Percentiles rank a stretch among this genome's conserved stretches.
phyloP scores from a whole-genome alignment of 2,329 filamentous ascomycete genomes.

The Aspergillus caelatus region DNA sequence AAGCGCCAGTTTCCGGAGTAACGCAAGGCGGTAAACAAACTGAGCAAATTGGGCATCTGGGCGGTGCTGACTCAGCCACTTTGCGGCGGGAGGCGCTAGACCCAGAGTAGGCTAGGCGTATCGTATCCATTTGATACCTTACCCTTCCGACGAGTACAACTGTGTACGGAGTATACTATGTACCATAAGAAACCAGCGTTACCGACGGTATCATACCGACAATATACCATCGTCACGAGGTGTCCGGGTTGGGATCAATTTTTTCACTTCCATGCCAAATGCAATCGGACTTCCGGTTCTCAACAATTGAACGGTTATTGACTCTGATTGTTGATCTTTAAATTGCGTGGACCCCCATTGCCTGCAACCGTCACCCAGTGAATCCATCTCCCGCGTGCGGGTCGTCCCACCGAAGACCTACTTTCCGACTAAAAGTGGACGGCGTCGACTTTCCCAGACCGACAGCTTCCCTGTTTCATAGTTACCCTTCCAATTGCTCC shows the following conservation, averaged over 20 bases:
- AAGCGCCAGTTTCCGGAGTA: conserved; percentile 33
- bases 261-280: background rate
- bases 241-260: background rate
- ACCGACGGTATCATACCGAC: background rate
- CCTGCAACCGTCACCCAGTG: background rate
- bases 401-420: conserved; percentile 12
- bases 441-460: conserved; percentile 7
- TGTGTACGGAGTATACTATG: background rate
- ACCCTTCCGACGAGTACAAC: background rate
- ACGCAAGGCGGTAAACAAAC: conserved; percentile 39
- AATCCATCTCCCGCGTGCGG: conserved; percentile 12
- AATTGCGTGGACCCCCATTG: background rate
- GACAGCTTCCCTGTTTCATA: conserved; percentile 10
- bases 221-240: background rate
- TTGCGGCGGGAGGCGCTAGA: conserved; percentile 16
- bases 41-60: background rate
- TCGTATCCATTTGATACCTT: background rate
- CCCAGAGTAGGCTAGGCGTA: conserved; percentile 18
- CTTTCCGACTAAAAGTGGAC: conserved; percentile 9
- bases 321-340: background rate
- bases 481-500: conserved; percentile 4
- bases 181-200: background rate
- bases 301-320: background rate
- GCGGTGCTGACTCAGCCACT: conserved; percentile 30
- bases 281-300: background rate